Evolutionary conservation across 371 early-diverging fungal species (phyloP), one percentile per base, ranked within the genome.

Genomic region (Mucor piriformis): DNA sequence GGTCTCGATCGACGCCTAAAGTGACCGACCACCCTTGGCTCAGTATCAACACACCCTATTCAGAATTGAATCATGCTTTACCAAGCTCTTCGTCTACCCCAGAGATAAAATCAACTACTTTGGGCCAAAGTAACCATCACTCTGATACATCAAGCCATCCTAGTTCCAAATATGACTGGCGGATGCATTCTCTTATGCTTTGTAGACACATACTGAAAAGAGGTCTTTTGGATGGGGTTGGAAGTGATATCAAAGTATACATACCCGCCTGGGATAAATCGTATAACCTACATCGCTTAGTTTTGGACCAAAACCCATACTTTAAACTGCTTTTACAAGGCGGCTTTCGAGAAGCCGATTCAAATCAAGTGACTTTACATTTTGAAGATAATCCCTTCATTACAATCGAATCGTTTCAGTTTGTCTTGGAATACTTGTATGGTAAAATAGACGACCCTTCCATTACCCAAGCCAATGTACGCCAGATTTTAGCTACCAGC

Each of bases 341-440:
- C 20, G 74, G 75, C 0, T 87, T 84, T 68, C 70, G 56, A 33
- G 86, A 87, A 55, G 55, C 78, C 10, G 57, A 67, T 11, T 59
- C 67, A 2, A 67, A 72, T 38, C 29, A 29, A 6, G 67, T 85
- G 12, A 72, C 73, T 1, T 54, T 85, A 13, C 63, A 74, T 44
- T 83, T 89, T 63, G 83, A 84, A 12, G 82, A 88, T 38, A 77
- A 86, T 54, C 53, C 73, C 2, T 77, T 56, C 49, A 78, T 89
- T 11, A 82, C 81, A 2, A 62, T 69, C 21, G 85, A 86, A 23
- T 83, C 83, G 4, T 79, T 89, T 56, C 73, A 78, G 38, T 72
- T 83, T 40, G 83, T 85, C 7, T 61, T 89, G 12, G 72, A 76
- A 3, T 69, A 85, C 35, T 61, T 82, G 0, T 82, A 79, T 57